These are phyloP conservation scores for Coemansia sp. DNA, from an alignment of 192 early-diverging fungal genomes.

Conservation along the genomic window DNA sequence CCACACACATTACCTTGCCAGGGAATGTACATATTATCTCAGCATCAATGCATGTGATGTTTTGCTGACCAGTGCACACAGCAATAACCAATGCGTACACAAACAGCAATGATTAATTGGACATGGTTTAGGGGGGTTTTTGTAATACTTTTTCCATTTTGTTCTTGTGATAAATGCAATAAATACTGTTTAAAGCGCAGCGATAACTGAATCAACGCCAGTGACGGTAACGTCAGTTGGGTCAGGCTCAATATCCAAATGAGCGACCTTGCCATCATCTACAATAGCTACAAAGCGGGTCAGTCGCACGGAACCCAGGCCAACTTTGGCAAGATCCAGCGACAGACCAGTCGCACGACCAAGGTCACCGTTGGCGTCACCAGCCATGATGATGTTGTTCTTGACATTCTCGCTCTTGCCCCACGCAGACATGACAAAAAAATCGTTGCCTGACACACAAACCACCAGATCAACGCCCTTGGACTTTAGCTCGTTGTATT, in stretches of 20 bases:
- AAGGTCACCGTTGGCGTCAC: conserved; percentile 72
- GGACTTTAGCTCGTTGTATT: conserved; percentile 31
- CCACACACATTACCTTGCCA: no score
- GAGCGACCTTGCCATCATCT: conserved; percentile 67
- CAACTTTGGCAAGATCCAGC: conserved; percentile 59
- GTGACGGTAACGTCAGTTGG: conserved; percentile 56
- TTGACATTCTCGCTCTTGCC: conserved; percentile 39
- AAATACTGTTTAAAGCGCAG: conserved; percentile 48
- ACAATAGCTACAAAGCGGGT: conserved; percentile 69
- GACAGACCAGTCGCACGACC: conserved; percentile 65
- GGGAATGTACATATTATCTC: no score
- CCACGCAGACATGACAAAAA: conserved; percentile 60
- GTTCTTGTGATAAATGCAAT: no score
- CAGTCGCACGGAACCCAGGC: conserved; percentile 63
- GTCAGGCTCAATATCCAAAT: conserved; percentile 63
- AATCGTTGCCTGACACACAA: conserved; percentile 49
- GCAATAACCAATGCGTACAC: no score
- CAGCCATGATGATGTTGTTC: conserved; percentile 60
- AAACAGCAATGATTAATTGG: no score
- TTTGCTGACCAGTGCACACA: no score
- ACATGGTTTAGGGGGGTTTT: no score
- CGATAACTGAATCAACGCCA: conserved; percentile 57
- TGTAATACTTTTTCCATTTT: no score
- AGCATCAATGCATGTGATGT: no score
- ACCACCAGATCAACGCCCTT: conserved; percentile 49